A percentile compares a stretch with the other conserved stretches of the same genome.
phyloP scores from a whole-genome alignment of 257 asterid species.

The Salvia splendens region DNA sequence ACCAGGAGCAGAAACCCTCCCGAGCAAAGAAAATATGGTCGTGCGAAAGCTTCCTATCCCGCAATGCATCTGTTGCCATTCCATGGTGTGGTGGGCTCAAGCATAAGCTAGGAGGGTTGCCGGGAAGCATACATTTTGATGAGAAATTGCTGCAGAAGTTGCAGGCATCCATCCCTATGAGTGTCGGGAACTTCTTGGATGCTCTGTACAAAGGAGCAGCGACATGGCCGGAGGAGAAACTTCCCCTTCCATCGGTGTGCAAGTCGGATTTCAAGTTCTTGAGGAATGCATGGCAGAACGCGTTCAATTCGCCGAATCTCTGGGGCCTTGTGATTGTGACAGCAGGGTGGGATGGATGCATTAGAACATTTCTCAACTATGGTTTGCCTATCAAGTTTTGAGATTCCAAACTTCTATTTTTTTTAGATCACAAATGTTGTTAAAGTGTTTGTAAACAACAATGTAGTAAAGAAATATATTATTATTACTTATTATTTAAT shows the following conservation, averaged over 20 bases:
- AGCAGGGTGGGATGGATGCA: conserved; percentile 94
- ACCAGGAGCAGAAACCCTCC: conserved; percentile 47
- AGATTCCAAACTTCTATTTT: no score
- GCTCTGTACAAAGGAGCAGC: conserved; percentile 58
- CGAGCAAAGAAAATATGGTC: conserved; percentile 44
- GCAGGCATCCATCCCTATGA: conserved; percentile 48
- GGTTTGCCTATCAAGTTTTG: conserved; percentile 75
- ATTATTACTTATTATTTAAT: no score
- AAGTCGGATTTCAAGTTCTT: conserved; percentile 70
- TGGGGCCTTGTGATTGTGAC: conserved; percentile 91
- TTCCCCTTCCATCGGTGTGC: conserved; percentile 39
- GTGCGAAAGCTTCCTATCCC: conserved; percentile 71
- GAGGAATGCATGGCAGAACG: conserved; percentile 64
- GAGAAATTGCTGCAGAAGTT: conserved; percentile 51
- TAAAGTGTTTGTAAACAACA: no score
- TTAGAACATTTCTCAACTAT: conserved; percentile 78
- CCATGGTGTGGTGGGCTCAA: conserved; percentile 88
- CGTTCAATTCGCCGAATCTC: conserved; percentile 58
- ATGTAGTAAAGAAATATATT: no score
- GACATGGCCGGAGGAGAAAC: conserved; percentile 84
- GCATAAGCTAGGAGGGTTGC: conserved; percentile 48
- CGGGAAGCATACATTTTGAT: conserved; percentile 45
- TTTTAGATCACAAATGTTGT: no score
- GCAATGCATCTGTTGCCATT: conserved; percentile 70
- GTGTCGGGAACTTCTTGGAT: conserved; percentile 70